These are phyloP conservation scores for Selaginella moellendorffii DNA, from an alignment of 75 land plant species.

Conservation along the genomic window DNA sequence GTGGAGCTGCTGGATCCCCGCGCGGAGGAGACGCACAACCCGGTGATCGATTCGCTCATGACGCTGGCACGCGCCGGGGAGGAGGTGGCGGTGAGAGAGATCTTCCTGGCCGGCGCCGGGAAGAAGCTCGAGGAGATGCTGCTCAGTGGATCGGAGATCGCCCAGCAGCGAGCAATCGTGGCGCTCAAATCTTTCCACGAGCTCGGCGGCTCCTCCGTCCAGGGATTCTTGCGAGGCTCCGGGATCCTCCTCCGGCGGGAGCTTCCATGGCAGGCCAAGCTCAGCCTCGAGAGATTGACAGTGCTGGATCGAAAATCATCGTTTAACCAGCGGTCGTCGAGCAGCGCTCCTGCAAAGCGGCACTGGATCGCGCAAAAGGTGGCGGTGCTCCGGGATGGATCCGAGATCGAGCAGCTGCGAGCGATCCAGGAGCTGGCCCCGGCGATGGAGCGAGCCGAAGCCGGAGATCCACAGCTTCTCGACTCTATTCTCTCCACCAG, in stretches of 20 bases:
- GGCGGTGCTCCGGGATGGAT: constrained; percentile 4
- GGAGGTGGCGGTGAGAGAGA: constrained; percentile 12
- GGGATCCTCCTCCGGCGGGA: constrained; percentile 19
- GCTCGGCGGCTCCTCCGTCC: constrained; percentile 13
- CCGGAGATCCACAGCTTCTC: constrained; percentile 10
- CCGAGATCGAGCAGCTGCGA: constrained; percentile 11
- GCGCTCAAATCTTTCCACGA: constrained; percentile 28
- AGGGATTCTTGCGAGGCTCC: constrained; percentile 14
- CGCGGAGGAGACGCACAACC: constrained; percentile 23
- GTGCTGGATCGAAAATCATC: neutral
- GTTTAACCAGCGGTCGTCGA: neutral
- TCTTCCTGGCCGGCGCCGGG: constrained; percentile 19
- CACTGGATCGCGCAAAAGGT: constrained; percentile 17
- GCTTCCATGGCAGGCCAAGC: constrained; percentile 30
- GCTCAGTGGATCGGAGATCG: constrained; percentile 21
- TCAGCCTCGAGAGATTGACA: constrained; percentile 21
- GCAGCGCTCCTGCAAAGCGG: constrained; percentile 17
- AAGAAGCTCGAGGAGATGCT: constrained; percentile 19
- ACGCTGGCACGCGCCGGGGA: constrained; percentile 24
- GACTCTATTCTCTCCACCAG: constrained; percentile 19
- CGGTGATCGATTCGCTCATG: constrained; percentile 20
- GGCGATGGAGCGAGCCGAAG: constrained; percentile 20
- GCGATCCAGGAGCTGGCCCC: constrained; percentile 33
- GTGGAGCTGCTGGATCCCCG: constrained; percentile 22
- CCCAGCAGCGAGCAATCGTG: constrained; percentile 24